Conservation (phyloP, 2,329 filamentous ascomycete species). For the Cercospora sp. region DNA sequence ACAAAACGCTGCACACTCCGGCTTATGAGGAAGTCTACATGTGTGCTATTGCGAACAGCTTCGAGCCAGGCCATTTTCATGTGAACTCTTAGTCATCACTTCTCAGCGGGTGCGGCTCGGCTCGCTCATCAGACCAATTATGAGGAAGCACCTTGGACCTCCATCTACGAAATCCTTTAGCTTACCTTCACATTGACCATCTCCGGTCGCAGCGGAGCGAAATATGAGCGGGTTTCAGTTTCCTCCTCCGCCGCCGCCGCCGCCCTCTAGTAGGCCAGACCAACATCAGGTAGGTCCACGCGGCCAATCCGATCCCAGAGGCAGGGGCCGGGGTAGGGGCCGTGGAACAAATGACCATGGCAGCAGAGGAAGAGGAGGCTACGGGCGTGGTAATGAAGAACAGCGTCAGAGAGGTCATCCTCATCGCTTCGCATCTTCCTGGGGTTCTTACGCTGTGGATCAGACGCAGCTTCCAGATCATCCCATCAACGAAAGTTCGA, state of each 20-base stretch:
- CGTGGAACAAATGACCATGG: neutral
- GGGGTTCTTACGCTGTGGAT: neutral
- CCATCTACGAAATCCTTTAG: neutral
- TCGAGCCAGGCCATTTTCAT: neutral
- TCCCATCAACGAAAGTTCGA: neutral
- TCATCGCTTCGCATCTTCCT: neutral
- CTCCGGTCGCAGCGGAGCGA: neutral
- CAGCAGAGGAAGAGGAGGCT: neutral
- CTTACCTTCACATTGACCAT: neutral
- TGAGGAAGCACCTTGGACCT: neutral
- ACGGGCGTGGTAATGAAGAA: neutral
- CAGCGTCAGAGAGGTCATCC: neutral
- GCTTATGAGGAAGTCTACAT: neutral
- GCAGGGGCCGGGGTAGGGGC: slow-evolving; percentile 25
- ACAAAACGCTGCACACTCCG: neutral
- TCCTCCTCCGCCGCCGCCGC: slow-evolving; percentile 51
- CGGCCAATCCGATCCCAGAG: slow-evolving; percentile 30
- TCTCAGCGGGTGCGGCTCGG: neutral
- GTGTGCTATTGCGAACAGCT: neutral
- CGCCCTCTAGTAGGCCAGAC: slow-evolving; percentile 20
- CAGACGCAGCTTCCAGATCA: neutral
- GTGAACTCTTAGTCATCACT: neutral
- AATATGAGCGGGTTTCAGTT: slow-evolving; percentile 44
- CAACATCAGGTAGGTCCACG: slow-evolving; percentile 22
- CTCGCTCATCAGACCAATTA: neutral